A percentile compares a stretch with the other conserved stretches of the same genome.
These are phyloP conservation scores for Oryza longistaminata DNA, from an alignment of 176 grass and related monocot genomes.

Conservation along the genomic window DNA sequence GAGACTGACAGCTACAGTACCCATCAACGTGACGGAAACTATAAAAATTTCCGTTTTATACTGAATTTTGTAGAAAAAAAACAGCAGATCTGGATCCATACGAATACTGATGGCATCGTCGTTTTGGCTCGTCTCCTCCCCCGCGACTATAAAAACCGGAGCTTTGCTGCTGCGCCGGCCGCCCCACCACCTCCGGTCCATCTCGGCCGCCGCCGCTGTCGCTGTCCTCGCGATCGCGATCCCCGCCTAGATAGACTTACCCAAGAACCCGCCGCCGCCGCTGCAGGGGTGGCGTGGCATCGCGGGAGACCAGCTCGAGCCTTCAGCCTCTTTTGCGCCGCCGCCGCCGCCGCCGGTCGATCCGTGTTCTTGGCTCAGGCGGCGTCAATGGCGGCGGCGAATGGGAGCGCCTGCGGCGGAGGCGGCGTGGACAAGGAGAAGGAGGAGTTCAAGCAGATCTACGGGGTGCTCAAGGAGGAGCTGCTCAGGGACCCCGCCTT, in stretches of 20 bases:
- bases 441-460: slow-evolving; percentile 64
- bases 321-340: too few relatives aligned
- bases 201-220: background rate
- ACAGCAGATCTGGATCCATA: background rate
- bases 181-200: too few relatives aligned
- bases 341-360: too few relatives aligned
- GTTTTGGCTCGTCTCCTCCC: too few relatives aligned
- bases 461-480: slow-evolving; percentile 66
- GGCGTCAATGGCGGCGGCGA: slow-evolving; percentile 31
- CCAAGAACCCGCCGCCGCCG: background rate
- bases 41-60: background rate
- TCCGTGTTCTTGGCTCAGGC: background rate
- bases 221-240: background rate
- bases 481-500: slow-evolving; percentile 81
- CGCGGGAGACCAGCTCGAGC: background rate
- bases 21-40: background rate
- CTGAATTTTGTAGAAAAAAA: too few relatives aligned
- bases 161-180: background rate
- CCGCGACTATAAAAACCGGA: background rate
- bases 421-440: slow-evolving; percentile 33
- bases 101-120: background rate
- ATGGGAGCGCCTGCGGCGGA: slow-evolving; percentile 1
- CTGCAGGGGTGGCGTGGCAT: background rate
- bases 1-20: background rate
- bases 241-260: background rate